Base-by-base conservation (phyloP, 495 filamentous ascomycete species). In the Pseudotulostoma volvatum region DNA sequence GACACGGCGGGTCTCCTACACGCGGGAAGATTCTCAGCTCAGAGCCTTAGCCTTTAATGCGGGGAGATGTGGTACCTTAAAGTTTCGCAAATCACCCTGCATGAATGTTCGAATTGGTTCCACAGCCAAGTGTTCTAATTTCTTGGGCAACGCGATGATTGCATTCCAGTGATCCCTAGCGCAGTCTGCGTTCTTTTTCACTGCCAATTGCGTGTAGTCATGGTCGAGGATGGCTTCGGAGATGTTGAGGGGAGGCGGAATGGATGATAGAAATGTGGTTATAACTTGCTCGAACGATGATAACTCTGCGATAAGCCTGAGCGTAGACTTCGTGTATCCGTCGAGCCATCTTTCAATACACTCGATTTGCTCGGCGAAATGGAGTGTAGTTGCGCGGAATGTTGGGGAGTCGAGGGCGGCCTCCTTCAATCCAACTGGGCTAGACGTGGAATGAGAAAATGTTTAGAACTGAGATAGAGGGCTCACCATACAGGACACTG, bases 381-480 rank as follows among this genome's bases (percentile, higher is more conserved):
- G 86, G 30, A 79, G 60, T 40, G 86, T 76, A 9, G 84, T 82
- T 21, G 86, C 81, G 43, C 90, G 80, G 58, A 96, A 97, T 28
- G 87, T 92, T 16, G 90, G 90, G 2, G 84, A 90, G 59, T 97
- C 90, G 59, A 95, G 78, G 19, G 86, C 81, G 34, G 90, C 90
- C 71, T 97, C 90, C 66, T 83, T 86, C 40, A 94, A 70, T 34
- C 74, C 72, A 19, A 96, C 92, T n/a, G 90, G 88, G 37, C 77
- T 81, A 40, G 18, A 7, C 2, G 18, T 34, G 33, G 15, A 16
- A 33, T 11, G 16, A 34, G 18, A 17, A 3, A 18, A 3, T 18
- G 28, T 40, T 21, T 13, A 38, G 7, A 19, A 45, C 33, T 14
- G 7, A 32, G 31, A 18, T 13, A 2, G 3, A 21, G 15, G 42